These are phyloP conservation scores for Hirsutella minnesotensis DNA, from an alignment of 2,329 filamentous ascomycete species.

Conservation along the genomic window DNA sequence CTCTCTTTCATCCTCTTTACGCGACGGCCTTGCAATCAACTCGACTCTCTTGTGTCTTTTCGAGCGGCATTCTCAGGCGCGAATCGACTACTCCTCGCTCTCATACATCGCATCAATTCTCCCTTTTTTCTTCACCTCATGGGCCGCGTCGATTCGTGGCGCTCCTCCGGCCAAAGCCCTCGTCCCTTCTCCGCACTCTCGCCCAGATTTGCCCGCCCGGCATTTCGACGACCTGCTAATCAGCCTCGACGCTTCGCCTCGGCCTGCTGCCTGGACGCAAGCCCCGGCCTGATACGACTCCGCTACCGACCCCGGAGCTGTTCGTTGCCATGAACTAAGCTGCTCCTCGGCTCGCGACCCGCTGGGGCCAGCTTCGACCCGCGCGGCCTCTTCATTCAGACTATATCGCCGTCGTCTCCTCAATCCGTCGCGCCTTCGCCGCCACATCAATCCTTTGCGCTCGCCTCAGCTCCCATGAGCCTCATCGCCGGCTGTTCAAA, in stretches of 20 bases:
- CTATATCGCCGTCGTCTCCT: neutral
- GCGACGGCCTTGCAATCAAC: too few relatives aligned
- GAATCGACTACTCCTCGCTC: neutral
- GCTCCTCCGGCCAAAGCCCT: neutral
- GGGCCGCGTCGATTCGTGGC: neutral
- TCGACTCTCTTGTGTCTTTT: too few relatives aligned
- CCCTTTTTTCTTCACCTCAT: neutral
- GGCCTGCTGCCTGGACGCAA: neutral
- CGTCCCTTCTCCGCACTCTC: constrained; percentile 3
- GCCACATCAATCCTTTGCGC: neutral
- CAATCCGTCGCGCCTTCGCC: neutral
- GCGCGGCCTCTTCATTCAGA: neutral
- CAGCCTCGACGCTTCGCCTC: neutral
- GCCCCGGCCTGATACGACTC: too few relatives aligned
- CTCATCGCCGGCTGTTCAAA: constrained; percentile 19
- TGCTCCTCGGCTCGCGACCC: constrained; percentile 20
- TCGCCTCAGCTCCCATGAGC: neutral
- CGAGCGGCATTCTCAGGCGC: too few relatives aligned
- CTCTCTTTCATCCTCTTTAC: too few relatives aligned
- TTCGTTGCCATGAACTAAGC: constrained; percentile 22
- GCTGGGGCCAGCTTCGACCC: constrained; percentile 19
- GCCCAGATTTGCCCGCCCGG: neutral
- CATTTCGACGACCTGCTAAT: neutral
- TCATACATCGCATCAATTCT: neutral
- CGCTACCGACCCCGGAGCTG: neutral